Conservation (phyloP, 2,329 filamentous ascomycete genomes). For the Mariannaea elegans region DNA sequence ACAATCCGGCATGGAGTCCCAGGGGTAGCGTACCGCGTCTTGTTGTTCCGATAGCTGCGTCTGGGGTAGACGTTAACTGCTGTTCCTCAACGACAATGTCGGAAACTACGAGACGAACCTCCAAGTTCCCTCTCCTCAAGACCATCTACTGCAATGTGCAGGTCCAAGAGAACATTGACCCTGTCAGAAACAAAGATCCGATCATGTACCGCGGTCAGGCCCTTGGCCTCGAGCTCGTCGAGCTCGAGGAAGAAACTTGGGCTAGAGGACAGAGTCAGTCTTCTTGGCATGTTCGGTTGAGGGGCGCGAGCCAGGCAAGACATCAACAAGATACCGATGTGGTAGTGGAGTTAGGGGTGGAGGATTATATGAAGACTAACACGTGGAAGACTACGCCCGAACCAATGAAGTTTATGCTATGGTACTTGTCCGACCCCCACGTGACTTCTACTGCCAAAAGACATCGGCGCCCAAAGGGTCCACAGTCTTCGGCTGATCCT, state of each 20-base stretch:
- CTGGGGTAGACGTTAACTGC: conserved; percentile 35
- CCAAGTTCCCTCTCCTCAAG: conserved; percentile 68
- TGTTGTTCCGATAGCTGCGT: conserved; percentile 47
- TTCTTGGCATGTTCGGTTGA: conserved; percentile 31
- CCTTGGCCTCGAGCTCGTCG: conserved; percentile 49
- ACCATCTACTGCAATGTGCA: conserved; percentile 74
- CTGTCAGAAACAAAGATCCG: conserved; percentile 71
- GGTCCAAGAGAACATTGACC: conserved; percentile 70
- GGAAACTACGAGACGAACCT: conserved; percentile 28
- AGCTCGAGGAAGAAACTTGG: conserved; percentile 55
- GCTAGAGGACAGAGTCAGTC: conserved; percentile 37
- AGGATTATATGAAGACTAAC: conserved; percentile 34
- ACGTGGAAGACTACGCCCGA: conserved; percentile 75
- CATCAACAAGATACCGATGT: conserved; percentile 32
- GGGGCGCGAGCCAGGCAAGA: conserved; percentile 31
- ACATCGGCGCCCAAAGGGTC: too few relatives aligned
- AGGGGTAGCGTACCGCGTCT: conserved; percentile 44
- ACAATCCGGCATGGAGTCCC: conserved; percentile 22
- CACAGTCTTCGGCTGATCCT: too few relatives aligned
- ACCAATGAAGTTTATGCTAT: conserved; percentile 74
- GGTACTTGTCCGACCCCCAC: too few relatives aligned
- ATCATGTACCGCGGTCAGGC: conserved; percentile 49
- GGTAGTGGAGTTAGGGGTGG: conserved; percentile 16
- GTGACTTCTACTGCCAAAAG: too few relatives aligned
- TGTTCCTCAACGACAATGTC: conserved; percentile 36